Evolutionary conservation across 164 flowering plant genomes (phyloP), one percentile per base, ranked within the genome.

Genomic region (Paratinospora sagittata): DNA sequence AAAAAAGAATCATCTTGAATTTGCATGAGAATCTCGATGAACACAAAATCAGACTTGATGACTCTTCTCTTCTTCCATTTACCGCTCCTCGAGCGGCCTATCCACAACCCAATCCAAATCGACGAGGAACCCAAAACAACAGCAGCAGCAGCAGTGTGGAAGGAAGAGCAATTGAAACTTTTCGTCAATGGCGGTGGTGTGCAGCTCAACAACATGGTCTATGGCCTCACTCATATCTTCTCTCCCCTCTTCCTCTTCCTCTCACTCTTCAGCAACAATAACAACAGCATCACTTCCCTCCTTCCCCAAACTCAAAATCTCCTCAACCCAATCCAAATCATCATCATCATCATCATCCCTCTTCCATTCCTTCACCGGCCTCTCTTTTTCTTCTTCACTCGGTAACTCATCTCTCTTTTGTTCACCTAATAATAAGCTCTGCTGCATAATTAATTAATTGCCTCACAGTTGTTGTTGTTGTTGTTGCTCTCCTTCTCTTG

Each of bases 161-260:
- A n/a, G n/a, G n/a, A n/a, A n/a, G n/a, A n/a, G n/a, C n/a, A n/a
- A n/a, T n/a, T n/a, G n/a, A n/a, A n/a, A n/a, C n/a, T n/a, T 30
- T 17, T 19, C 65, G 36, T 39, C 75, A 41, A 73, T 82, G 82
- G 82, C 81, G 63, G 36, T 36, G 19, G 17, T 41, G 66, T 52
- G 55, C 66, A 34, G 45, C 75, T 14, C 76, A 34, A 19, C 72
- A 34, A 34, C 84, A 36, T 90, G 91, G 96, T 86, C 76, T 74
- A 87, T 90, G 91, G 75, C 88, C 9, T 83, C 94, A 60, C 84
- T 93, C 6, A 78, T 67, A 23, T 77, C 88, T 3, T 80, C 96
- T 3, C 87, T 82, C 37, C 73, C 83, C 0, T 43, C 94, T 8
- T 86, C 81, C 52, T 72, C 84, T 0, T 64, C 78, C 34, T 30